Conservation (phyloP, 1,284 basidiomycete genomes). For the Cystobasidium sp. region DNA sequence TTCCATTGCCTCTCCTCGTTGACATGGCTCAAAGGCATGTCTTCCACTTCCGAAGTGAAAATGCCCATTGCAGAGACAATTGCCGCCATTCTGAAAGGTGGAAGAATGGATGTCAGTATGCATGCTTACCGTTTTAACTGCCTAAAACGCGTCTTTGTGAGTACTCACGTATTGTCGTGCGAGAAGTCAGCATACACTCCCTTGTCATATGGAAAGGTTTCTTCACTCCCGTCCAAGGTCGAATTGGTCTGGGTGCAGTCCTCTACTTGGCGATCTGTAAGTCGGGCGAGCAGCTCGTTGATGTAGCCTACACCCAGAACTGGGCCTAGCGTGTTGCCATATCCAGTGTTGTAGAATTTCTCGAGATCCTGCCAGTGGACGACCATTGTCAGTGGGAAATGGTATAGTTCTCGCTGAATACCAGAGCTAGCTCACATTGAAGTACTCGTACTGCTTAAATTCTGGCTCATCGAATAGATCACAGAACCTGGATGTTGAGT, state of each 20-base stretch:
- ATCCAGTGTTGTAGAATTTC: conserved; percentile 67
- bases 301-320: conserved; percentile 78
- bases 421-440: conserved; percentile 15
- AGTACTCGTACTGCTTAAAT: conserved; percentile 69
- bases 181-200: conserved; percentile 47
- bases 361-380: conserved; percentile 66
- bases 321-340: conserved; percentile 60
- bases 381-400: background rate
- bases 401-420: background rate
- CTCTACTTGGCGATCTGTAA: conserved; percentile 65
- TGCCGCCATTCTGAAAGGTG: conserved; percentile 70
- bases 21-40: conserved; percentile 1
- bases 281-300: conserved; percentile 80
- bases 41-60: conserved; percentile 57
- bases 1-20: conserved; percentile 61
- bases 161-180: conserved; percentile 47
- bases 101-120: too few relatives aligned
- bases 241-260: conserved; percentile 74
- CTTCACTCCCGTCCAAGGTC: conserved; percentile 70
- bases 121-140: too few relatives aligned
- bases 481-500: conserved; percentile 70
- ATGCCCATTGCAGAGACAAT: conserved; percentile 76
- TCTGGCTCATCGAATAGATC: conserved; percentile 66
- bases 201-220: conserved; percentile 67
- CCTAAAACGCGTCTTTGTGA: too few relatives aligned